Evolutionary conservation across 2,329 filamentous ascomycete species (phyloP).

Genomic region (Myriangium duriaei): DNA sequence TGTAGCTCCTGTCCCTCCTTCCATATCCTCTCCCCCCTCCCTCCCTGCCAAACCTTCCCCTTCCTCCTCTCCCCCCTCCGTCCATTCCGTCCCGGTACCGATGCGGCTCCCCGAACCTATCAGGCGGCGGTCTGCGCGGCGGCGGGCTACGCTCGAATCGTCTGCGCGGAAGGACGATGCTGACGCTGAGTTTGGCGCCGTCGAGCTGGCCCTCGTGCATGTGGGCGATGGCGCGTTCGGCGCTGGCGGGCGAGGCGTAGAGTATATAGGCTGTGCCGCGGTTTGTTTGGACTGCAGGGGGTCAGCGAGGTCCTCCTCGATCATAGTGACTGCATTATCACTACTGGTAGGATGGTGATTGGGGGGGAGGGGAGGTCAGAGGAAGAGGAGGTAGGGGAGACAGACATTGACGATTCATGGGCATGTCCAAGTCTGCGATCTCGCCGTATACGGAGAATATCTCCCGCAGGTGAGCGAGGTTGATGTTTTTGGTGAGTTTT

Average conservation of each 20-base stretch:
- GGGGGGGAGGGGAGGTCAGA: too few relatives aligned
- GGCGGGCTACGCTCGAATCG: slow-evolving; percentile 74
- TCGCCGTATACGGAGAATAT: slow-evolving; percentile 83
- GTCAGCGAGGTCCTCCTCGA: not conserved
- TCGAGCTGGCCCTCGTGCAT: slow-evolving; percentile 98
- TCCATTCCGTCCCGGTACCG: slow-evolving; percentile 22
- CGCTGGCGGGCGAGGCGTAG: slow-evolving; percentile 62
- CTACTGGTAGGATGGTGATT: too few relatives aligned
- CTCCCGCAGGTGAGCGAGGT: slow-evolving; percentile 73
- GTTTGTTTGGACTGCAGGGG: slow-evolving; percentile 61
- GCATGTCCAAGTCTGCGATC: slow-evolving; percentile 79
- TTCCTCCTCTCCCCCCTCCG: slow-evolving; percentile 22
- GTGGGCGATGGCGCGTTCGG: slow-evolving; percentile 78
- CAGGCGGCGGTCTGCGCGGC: slow-evolving; percentile 49
- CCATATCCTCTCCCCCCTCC: slow-evolving; percentile 19
- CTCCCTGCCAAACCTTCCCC: slow-evolving; percentile 16
- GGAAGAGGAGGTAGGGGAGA: slow-evolving; percentile 7
- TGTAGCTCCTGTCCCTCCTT: slow-evolving; percentile 11
- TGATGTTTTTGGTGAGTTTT: slow-evolving; percentile 89
- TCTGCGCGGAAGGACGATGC: slow-evolving; percentile 72
- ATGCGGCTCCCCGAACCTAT: slow-evolving; percentile 29
- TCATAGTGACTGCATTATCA: too few relatives aligned
- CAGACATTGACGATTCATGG: slow-evolving; percentile 70
- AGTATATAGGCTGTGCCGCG: slow-evolving; percentile 89
- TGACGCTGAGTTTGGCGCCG: slow-evolving; percentile 70